A percentile compares a stretch with the other conserved stretches of the same genome.
Evolutionary conservation across 257 asterid genomes (phyloP).

Genomic region (Solanum etuberosum): DNA sequence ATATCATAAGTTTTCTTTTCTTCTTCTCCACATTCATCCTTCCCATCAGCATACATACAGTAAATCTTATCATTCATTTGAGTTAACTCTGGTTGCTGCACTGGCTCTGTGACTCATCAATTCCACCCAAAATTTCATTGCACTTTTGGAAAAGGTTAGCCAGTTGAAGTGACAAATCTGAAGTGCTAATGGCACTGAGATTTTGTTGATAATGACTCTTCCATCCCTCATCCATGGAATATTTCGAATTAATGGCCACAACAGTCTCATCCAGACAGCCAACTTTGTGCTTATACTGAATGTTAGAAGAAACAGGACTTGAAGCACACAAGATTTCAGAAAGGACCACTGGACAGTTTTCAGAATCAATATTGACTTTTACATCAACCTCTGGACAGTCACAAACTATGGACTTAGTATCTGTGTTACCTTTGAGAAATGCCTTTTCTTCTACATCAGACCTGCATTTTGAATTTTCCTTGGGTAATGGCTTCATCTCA

Average conservation of each 20-base stretch:
- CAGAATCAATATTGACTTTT: not conserved
- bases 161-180: not conserved
- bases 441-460: not conserved
- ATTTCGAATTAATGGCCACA: not conserved
- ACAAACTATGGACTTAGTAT: not conserved
- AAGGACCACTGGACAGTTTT: not conserved
- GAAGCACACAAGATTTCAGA: not conserved
- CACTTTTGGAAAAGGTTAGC: not conserved
- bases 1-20: not conserved
- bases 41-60: not conserved
- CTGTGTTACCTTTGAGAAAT: not conserved
- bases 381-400: not conserved
- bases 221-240: not conserved
- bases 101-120: not conserved
- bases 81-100: not conserved
- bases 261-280: not conserved
- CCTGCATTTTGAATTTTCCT: not conserved
- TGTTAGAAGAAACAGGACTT: not conserved
- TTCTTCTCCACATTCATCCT: not conserved
- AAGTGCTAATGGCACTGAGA: not conserved
- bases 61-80: not conserved
- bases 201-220: not conserved
- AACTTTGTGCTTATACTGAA: not conserved
- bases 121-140: conserved; percentile 1
- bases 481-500: not conserved